Conservation (phyloP, 805 yeast species). For the Nakazawaea laoshanensis region DNA sequence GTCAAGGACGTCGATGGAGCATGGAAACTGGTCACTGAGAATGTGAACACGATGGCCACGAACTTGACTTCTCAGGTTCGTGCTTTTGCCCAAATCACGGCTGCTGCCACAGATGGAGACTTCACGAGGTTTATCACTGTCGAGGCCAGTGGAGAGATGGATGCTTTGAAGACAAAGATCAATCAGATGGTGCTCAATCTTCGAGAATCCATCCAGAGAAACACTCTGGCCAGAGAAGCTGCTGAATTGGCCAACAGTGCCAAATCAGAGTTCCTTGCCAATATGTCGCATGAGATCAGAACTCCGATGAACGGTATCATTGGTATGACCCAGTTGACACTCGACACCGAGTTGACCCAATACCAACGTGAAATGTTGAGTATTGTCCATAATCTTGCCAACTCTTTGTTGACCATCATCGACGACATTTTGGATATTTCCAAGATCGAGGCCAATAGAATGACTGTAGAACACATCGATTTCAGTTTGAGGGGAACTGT, state of each 20-base stretch:
- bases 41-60: conserved; percentile 92
- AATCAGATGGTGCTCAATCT: conserved; percentile 81
- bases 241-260: conserved; percentile 88
- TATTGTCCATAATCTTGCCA: conserved; percentile 82
- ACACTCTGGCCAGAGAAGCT: conserved; percentile 90
- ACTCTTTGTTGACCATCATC: conserved; percentile 75
- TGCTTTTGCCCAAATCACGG: conserved; percentile 89
- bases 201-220: conserved; percentile 83
- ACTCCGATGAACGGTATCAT: conserved; percentile 92
- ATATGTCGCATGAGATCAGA: conserved; percentile 81
- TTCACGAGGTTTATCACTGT: conserved; percentile 86
- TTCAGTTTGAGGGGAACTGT: conserved; percentile 82
- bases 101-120: conserved; percentile 92
- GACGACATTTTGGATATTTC: conserved; percentile 90
- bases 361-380: conserved; percentile 89
- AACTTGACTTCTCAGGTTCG: conserved; percentile 87
- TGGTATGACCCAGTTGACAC: conserved; percentile 85
- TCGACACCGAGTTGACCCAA: conserved; percentile 84
- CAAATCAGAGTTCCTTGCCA: conserved; percentile 84
- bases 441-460: conserved; percentile 86
- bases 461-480: conserved; percentile 88
- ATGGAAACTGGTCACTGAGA: conserved; percentile 88
- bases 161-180: conserved; percentile 52
- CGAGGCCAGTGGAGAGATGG: conserved; percentile 90
- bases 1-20: conserved; percentile 85